Evolutionary conservation across 768 basidiomycete genomes (phyloP).

Genomic region (Lyophyllum atratum): DNA sequence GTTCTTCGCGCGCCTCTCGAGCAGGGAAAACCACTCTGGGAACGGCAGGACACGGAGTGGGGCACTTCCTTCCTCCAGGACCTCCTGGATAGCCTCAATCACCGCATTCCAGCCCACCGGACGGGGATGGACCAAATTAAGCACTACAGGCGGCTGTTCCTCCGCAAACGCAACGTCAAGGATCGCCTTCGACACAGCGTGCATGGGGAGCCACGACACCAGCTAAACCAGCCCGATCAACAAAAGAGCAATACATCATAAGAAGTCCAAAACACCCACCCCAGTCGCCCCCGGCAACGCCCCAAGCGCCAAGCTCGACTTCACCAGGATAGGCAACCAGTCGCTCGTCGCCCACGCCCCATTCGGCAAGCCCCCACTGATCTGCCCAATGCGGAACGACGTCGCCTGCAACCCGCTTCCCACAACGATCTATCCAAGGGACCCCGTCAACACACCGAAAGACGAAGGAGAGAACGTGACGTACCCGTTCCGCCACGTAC

Average conservation of each 20-base stretch:
- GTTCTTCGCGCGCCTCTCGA: constrained; percentile 18
- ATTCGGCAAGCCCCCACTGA: constrained; percentile 32
- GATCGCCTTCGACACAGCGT: constrained; percentile 26
- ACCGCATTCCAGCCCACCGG: constrained; percentile 26
- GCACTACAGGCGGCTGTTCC: constrained; percentile 13
- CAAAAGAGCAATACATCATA: not conserved
- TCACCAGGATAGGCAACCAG: constrained; percentile 42
- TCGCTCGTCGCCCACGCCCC: constrained; percentile 41
- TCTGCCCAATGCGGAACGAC: constrained; percentile 37
- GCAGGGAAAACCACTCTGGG: constrained; percentile 15
- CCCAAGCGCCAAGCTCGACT: constrained; percentile 31
- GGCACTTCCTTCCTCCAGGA: constrained; percentile 1
- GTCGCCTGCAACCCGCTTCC: constrained; percentile 30
- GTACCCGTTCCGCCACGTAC: constrained; percentile 35
- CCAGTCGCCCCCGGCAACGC: constrained; percentile 28
- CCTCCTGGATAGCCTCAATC: constrained; percentile 3
- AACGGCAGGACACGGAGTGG: constrained; percentile 3
- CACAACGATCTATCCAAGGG: constrained; percentile 25
- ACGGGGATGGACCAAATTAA: constrained; percentile 35
- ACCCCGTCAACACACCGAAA: not conserved
- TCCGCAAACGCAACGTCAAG: constrained; percentile 28
- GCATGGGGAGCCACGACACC: constrained; percentile 30
- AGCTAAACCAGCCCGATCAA: constrained; percentile 11
- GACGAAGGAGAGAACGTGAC: not conserved
- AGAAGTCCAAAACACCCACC: constrained; percentile 18